phyloP scores from a whole-genome alignment of 2,329 filamentous ascomycete genomes.

The Botrytis byssoidea region DNA sequence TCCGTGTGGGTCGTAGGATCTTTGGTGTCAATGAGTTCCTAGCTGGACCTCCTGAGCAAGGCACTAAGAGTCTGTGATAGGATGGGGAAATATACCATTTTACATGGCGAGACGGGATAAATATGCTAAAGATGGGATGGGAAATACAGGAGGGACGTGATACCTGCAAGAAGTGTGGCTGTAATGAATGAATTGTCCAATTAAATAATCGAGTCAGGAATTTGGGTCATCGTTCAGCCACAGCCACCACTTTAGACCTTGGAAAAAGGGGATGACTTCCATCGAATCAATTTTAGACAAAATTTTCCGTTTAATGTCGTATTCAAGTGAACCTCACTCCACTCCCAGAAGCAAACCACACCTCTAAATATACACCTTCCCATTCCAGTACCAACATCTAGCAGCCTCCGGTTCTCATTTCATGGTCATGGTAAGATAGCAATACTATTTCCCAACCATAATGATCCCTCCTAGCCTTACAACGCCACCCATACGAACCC shows the following conservation, averaged over 20 bases:
- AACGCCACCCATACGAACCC: neutral
- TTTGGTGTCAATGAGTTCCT: neutral
- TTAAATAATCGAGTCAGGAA: neutral
- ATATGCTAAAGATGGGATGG: neutral
- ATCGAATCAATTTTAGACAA: neutral
- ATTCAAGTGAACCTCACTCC: neutral
- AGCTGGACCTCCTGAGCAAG: neutral
- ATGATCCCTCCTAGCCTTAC: conserved; percentile 12
- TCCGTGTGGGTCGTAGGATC: conserved; percentile 4
- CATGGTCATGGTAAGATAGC: neutral
- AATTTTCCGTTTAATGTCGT: conserved; percentile 3
- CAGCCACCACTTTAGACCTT: neutral
- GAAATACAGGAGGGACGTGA: neutral
- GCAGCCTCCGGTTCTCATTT: neutral
- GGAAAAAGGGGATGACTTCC: conserved; percentile 7
- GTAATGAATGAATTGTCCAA: neutral
- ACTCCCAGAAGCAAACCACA: neutral
- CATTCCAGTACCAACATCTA: neutral
- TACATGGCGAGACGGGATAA: neutral
- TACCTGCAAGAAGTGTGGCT: neutral
- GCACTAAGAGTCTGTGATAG: neutral
- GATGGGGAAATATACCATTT: neutral
- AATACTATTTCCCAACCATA: neutral
- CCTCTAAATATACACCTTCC: conserved; percentile 12
- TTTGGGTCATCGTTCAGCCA: neutral